A percentile compares a stretch with the other conserved stretches of the same genome.
These are phyloP conservation scores for Adansonia digitata DNA, from an alignment of 345 rosid species.

Conservation along the genomic window DNA sequence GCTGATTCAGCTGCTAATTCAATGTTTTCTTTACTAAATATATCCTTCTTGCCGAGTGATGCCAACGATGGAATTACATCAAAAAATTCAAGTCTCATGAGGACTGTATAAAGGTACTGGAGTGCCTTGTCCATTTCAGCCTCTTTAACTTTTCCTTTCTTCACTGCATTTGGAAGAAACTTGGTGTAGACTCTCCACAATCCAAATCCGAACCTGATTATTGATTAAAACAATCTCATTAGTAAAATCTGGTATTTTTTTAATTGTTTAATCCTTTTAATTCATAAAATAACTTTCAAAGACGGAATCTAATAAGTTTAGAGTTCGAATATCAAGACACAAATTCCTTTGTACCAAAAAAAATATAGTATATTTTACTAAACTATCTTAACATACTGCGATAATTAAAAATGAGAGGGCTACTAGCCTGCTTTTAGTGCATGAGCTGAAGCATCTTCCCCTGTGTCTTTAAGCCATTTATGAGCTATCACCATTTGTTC, in stretches of 20 bases:
- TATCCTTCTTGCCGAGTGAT: slow-evolving; percentile 25
- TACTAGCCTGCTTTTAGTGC: slow-evolving; percentile 32
- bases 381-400: background rate
- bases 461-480: slow-evolving; percentile 27
- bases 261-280: too few species aligned
- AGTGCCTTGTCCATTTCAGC: slow-evolving; percentile 28
- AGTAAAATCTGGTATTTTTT: too few species aligned
- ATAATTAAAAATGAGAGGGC: background rate
- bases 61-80: slow-evolving; percentile 30
- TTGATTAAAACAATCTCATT: too few species aligned
- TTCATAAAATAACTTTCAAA: too few species aligned
- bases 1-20: slow-evolving; percentile 42
- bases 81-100: slow-evolving; percentile 42
- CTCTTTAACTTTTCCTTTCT: slow-evolving; percentile 31
- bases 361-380: too few species aligned
- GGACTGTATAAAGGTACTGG: slow-evolving; percentile 26
- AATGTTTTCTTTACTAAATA: slow-evolving; percentile 21
- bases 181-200: slow-evolving; percentile 34
- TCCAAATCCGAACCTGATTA: slow-evolving; percentile 36
- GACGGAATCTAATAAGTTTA: too few species aligned
- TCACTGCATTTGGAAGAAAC: slow-evolving; percentile 18
- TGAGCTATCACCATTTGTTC: slow-evolving; percentile 34
- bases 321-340: too few species aligned
- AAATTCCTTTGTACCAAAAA: too few species aligned
- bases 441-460: slow-evolving; percentile 37